Evolutionary conservation across 176 grass and related monocot species (phyloP).

Genomic region (Zizania latifolia): DNA sequence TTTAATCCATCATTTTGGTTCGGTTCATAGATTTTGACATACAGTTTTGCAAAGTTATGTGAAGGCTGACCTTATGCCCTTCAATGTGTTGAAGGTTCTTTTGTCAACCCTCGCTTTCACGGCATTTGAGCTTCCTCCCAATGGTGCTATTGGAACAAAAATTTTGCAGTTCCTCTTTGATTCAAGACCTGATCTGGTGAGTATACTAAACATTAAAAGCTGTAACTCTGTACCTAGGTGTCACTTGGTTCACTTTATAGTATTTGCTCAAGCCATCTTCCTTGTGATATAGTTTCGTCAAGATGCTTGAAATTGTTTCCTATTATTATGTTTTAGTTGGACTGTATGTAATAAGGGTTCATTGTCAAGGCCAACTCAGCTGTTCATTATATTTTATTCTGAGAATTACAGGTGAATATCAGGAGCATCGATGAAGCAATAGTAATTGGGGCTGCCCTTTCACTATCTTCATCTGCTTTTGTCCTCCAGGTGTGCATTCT

Average conservation of each 20-base stretch:
- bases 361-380: background rate
- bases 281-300: background rate
- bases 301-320: background rate
- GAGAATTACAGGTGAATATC: conserved; percentile 74
- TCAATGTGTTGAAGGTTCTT: conserved; percentile 52
- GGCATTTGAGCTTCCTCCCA: conserved; percentile 95
- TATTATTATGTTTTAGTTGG: background rate
- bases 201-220: background rate
- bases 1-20: background rate
- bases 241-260: background rate
- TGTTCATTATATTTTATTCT: background rate
- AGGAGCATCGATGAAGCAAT: conserved; percentile 95
- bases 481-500: conserved; percentile 81
- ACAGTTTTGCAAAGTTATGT: background rate
- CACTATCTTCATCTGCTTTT: conserved; percentile 98
- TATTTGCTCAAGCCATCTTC: background rate
- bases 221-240: background rate
- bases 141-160: conserved; percentile 85
- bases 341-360: background rate
- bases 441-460: conserved; percentile 95
- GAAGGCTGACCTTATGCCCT: conserved; percentile 14
- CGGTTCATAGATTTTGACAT: background rate
- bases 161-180: conserved; percentile 92
- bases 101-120: conserved; percentile 92
- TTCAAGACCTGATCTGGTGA: conserved; percentile 87